Percentiles rank a stretch among this genome's conserved stretches.
These are phyloP conservation scores for Lagenidium sp. DNA, from an alignment of 352 stramenopile genomes.

Conservation along the genomic window DNA sequence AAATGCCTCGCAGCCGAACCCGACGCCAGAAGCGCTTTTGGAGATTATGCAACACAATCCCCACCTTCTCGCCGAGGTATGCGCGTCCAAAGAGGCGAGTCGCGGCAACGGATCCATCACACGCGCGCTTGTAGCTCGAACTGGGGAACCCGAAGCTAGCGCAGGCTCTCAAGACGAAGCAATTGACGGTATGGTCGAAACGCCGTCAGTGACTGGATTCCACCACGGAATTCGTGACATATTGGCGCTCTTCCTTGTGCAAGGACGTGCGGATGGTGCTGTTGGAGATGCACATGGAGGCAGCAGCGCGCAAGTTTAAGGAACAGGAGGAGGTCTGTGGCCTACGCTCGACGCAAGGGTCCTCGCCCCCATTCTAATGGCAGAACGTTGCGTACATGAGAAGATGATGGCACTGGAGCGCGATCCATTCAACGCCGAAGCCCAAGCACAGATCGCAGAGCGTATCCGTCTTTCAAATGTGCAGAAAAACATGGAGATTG, in stretches of 20 bases:
- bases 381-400: no score
- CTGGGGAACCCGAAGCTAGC: conserved; percentile 54
- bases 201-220: background rate
- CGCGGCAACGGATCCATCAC: no score
- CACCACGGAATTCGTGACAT: background rate
- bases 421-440: conserved; percentile 70
- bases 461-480: conserved; percentile 79
- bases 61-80: conserved; percentile 50
- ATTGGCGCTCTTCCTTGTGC: background rate
- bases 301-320: conserved; percentile 65
- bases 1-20: conserved; percentile 22
- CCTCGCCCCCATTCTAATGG: no score
- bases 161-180: conserved; percentile 54
- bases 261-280: conserved; percentile 79
- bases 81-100: no score
- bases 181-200: conserved; percentile 57
- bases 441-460: conserved; percentile 79
- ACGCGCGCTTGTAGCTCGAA: conserved; percentile 59
- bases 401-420: conserved; percentile 40
- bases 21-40: conserved; percentile 63
- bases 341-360: no score
- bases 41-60: conserved; percentile 83
- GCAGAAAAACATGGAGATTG: conserved; percentile 87
- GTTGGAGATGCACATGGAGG: conserved; percentile 82
- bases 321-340: conserved; percentile 62